These are phyloP conservation scores for Diaporthe vaccinii DNA, from an alignment of 2,329 filamentous ascomycete genomes.

Conservation along the genomic window DNA sequence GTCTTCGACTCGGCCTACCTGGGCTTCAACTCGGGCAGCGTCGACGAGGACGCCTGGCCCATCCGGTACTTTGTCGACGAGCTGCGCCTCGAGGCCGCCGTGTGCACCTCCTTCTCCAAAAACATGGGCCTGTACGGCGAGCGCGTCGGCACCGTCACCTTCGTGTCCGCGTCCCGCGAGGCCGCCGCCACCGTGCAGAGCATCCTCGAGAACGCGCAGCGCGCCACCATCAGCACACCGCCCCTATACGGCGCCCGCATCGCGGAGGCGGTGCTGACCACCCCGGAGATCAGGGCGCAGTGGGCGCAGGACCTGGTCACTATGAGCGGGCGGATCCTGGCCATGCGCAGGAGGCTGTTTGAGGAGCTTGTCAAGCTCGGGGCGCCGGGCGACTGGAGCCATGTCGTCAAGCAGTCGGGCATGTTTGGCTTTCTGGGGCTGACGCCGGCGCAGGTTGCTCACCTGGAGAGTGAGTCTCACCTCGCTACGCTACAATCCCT, in stretches of 20 bases:
- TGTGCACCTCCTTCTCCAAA: constrained; percentile 74
- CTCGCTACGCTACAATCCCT: neutral
- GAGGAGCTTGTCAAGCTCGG: constrained; percentile 49
- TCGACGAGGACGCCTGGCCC: constrained; percentile 50
- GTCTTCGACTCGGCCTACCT: constrained; percentile 52
- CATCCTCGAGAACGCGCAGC: constrained; percentile 50
- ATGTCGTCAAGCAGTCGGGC: constrained; percentile 54
- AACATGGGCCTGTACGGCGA: constrained; percentile 64
- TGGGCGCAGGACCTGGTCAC: constrained; percentile 53
- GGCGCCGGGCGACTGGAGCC: constrained; percentile 54
- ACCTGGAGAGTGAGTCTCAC: constrained; percentile 48
- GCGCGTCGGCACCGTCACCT: constrained; percentile 49
- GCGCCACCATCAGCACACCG: constrained; percentile 53
- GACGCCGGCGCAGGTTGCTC: constrained; percentile 59
- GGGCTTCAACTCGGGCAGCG: constrained; percentile 49
- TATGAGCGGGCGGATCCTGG: constrained; percentile 53
- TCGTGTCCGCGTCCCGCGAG: constrained; percentile 45
- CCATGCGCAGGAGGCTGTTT: constrained; percentile 52
- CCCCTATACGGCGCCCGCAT: constrained; percentile 53
- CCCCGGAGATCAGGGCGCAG: constrained; percentile 46
- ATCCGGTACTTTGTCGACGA: constrained; percentile 51
- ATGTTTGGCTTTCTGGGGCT: constrained; percentile 64
- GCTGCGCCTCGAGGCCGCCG: constrained; percentile 61
- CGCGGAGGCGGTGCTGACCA: constrained; percentile 50
- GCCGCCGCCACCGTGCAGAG: constrained; percentile 44